These are phyloP conservation scores for Acanthamoeba culbertsoni DNA, from an alignment of 208 protist genomes.

Conservation along the genomic window DNA sequence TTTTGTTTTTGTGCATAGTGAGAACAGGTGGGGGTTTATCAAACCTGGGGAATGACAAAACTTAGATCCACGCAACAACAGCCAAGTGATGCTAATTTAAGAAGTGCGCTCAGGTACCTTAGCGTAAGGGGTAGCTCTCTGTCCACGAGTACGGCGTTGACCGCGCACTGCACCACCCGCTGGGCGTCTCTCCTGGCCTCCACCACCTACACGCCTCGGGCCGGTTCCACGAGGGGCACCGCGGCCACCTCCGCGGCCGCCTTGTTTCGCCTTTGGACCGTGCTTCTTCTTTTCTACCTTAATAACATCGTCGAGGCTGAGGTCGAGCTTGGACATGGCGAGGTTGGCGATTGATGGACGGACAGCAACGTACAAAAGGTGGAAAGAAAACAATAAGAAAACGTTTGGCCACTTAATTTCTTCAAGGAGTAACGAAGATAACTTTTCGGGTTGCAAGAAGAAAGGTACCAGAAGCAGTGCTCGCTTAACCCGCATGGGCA, in stretches of 20 bases:
- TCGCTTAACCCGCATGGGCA: neutral
- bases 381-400: neutral
- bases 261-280: neutral
- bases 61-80: too few relatives aligned
- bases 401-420: too few relatives aligned
- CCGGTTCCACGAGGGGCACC: neutral
- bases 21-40: too few relatives aligned
- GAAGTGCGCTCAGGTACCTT: too few relatives aligned
- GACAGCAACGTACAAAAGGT: neutral
- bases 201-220: neutral
- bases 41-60: too few relatives aligned
- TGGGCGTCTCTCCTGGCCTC: neutral
- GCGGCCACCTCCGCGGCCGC: neutral
- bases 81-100: too few relatives aligned
- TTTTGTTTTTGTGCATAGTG: too few relatives aligned
- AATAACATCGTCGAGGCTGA: neutral
- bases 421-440: too few relatives aligned
- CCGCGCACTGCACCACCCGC: neutral
- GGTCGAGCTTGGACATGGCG: neutral
- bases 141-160: neutral
- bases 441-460: neutral
- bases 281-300: neutral
- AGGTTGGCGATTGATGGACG: neutral
- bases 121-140: neutral
- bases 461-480: too few relatives aligned